A percentile compares a stretch with the other conserved stretches of the same genome.
phyloP scores from a whole-genome alignment of 108 stramenopile genomes.

The Skeletonema grethae region DNA sequence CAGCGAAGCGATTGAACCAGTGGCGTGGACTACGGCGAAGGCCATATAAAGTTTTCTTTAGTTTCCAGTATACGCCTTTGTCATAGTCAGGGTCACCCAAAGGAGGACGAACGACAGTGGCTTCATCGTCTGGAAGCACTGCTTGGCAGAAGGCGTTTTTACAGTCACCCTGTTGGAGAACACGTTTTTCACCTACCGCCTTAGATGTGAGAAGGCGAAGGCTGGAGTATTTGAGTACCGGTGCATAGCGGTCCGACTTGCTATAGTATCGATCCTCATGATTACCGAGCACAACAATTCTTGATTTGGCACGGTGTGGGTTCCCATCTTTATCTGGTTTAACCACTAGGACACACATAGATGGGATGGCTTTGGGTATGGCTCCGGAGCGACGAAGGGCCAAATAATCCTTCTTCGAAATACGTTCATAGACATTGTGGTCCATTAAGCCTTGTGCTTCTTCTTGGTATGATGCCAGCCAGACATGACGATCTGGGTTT shows the following conservation, averaged over 20 bases:
- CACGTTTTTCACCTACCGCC: not conserved
- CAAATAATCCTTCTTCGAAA: slow-evolving; percentile 17
- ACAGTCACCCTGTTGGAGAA: slow-evolving; percentile 36
- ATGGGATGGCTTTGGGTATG: slow-evolving; percentile 9
- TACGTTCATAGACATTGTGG: slow-evolving; percentile 11
- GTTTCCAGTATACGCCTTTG: slow-evolving; percentile 16
- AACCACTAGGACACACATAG: slow-evolving; percentile 19
- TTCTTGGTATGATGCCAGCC: slow-evolving; percentile 28
- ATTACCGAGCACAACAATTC: slow-evolving; percentile 23
- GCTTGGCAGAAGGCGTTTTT: slow-evolving; percentile 48
- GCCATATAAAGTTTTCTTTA: slow-evolving; percentile 35
- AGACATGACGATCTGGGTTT: slow-evolving; percentile 12
- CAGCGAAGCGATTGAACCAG: slow-evolving; percentile 29
- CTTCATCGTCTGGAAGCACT: slow-evolving; percentile 14
- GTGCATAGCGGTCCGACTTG: slow-evolving; percentile 23
- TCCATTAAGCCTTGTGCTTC: slow-evolving; percentile 21
- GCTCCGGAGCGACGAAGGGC: slow-evolving; percentile 1
- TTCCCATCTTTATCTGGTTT: slow-evolving; percentile 13
- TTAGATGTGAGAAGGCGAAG: slow-evolving; percentile 10
- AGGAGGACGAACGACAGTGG: slow-evolving; percentile 12
- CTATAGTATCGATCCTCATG: slow-evolving; percentile 8
- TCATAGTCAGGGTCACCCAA: slow-evolving; percentile 13
- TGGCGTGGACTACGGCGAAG: slow-evolving; percentile 12
- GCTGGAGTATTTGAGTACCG: slow-evolving; percentile 16
- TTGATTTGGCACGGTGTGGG: slow-evolving; percentile 22